Percentiles rank a stretch among this genome's conserved stretches.
These are phyloP conservation scores for Thelonectria discophora DNA, from an alignment of 2,329 filamentous ascomycete species.

Conservation along the genomic window DNA sequence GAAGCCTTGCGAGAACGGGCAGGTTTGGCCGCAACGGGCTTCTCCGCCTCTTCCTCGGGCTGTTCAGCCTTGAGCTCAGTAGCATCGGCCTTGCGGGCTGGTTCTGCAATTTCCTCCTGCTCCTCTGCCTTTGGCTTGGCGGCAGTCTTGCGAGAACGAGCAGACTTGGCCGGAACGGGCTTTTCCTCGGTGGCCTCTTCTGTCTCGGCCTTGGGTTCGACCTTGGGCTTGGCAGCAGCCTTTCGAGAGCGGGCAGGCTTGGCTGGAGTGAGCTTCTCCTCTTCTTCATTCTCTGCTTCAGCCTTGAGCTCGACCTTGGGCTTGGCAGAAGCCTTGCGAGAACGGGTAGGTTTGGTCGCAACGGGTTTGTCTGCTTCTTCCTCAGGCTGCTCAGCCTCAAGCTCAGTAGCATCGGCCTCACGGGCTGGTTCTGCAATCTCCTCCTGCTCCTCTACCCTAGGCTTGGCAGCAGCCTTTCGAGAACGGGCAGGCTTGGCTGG, in stretches of 20 bases:
- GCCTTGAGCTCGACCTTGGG: slow-evolving; percentile 11
- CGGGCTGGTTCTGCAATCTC: no score
- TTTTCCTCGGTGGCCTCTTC: slow-evolving; percentile 28
- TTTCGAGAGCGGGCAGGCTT: no score
- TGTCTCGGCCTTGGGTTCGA: slow-evolving; percentile 15
- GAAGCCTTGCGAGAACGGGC: slow-evolving; percentile 25
- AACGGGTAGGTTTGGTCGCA: slow-evolving; percentile 43
- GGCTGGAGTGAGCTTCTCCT: slow-evolving; percentile 32
- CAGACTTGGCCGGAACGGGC: slow-evolving; percentile 18
- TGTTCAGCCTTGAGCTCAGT: slow-evolving; percentile 13
- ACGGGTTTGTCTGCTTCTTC: slow-evolving; percentile 26
- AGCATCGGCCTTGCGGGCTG: no score
- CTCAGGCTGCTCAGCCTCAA: slow-evolving; percentile 15
- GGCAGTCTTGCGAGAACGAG: slow-evolving; percentile 22
- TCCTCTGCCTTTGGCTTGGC: slow-evolving; percentile 23
- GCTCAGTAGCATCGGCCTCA: not conserved
- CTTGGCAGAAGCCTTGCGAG: slow-evolving; percentile 21
- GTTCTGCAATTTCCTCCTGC: no score
- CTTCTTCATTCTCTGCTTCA: slow-evolving; percentile 1
- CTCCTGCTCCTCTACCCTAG: slow-evolving; percentile 12
- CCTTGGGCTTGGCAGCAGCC: not conserved
- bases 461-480: slow-evolving; percentile 25
- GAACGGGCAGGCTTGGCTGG: slow-evolving; percentile 15
- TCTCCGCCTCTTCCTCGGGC: slow-evolving; percentile 26
- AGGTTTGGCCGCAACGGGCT: slow-evolving; percentile 41